Evolutionary conservation across 176 grass and related monocot species (phyloP).

Genomic region (Areca catechu): DNA sequence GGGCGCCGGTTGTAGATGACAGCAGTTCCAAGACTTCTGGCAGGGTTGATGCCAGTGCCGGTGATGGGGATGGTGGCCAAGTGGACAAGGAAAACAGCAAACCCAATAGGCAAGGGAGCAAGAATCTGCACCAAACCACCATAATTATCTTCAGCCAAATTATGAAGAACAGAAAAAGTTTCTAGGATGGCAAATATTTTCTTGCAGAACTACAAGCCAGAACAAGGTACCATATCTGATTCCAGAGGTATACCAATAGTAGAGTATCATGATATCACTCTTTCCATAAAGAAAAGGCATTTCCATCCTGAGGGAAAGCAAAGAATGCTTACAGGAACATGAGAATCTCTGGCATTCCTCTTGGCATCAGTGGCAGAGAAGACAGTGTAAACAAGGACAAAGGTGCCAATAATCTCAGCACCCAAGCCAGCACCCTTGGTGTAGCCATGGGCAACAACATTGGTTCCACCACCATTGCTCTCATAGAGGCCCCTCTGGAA

Average conservation of each 20-base stretch:
- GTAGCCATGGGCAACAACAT: slow-evolving; percentile 54
- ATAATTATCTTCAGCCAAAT: background rate
- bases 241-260: too few species aligned
- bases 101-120: slow-evolving; percentile 85
- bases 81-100: too few species aligned
- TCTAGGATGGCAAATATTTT: too few species aligned
- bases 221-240: too few species aligned
- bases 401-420: slow-evolving; percentile 87
- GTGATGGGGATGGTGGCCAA: too few species aligned
- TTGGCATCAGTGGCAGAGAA: slow-evolving; percentile 94
- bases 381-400: slow-evolving; percentile 88
- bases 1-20: slow-evolving; percentile 77
- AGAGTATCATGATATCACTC: too few species aligned
- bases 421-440: slow-evolving; percentile 71
- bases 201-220: too few species aligned
- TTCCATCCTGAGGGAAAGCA: background rate
- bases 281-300: too few species aligned
- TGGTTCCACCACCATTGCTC: slow-evolving; percentile 70
- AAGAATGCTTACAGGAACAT: slow-evolving; percentile 57
- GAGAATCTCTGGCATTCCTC: slow-evolving; percentile 85
- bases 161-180: background rate
- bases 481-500: slow-evolving; percentile 73
- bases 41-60: too few species aligned
- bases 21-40: slow-evolving; percentile 78
- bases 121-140: slow-evolving; percentile 51